Conservation (phyloP, 108 stramenopile genomes). For the Phaeodactylum tricornutum region DNA sequence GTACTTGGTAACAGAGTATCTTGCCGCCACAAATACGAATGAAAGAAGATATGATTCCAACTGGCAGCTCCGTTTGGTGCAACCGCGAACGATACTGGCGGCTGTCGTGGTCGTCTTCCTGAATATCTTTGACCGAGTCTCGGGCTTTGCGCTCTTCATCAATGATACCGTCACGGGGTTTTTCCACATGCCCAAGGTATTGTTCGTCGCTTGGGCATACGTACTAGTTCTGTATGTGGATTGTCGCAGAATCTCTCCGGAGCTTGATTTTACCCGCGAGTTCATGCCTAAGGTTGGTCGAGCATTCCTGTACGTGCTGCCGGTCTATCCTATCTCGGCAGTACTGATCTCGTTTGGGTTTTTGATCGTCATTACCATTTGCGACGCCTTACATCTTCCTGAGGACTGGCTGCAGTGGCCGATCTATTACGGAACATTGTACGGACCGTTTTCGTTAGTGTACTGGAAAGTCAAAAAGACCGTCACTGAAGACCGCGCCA, state of each 20-base stretch:
- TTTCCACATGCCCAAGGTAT: conserved; percentile 44
- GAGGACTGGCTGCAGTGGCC: conserved; percentile 47
- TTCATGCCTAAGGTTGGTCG: conserved; percentile 30
- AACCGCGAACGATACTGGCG: conserved; percentile 1
- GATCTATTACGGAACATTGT: conserved; percentile 72
- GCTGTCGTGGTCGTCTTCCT: conserved; percentile 21
- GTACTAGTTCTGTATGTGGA: conserved; percentile 50
- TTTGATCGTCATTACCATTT: conserved; percentile 51
- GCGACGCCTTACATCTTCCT: conserved; percentile 43
- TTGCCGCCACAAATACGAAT: conserved; percentile 13
- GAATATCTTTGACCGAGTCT: conserved; percentile 48
- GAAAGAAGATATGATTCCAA: not conserved
- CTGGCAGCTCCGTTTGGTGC: not conserved
- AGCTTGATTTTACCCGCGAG: not conserved
- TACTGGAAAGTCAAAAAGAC: conserved; percentile 50
- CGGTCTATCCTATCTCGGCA: conserved; percentile 70
- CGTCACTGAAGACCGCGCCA: not conserved
- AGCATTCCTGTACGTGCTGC: conserved; percentile 45
- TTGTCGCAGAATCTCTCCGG: conserved; percentile 18
- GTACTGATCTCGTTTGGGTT: conserved; percentile 69
- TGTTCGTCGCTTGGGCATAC: conserved; percentile 51
- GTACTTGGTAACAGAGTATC: conserved; percentile 62
- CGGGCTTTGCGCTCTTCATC: conserved; percentile 17
- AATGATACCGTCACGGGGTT: conserved; percentile 15
- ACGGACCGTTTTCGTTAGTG: conserved; percentile 64